Conservation (phyloP, 2,329 filamentous ascomycete genomes). For the Penicillium concentricum region DNA sequence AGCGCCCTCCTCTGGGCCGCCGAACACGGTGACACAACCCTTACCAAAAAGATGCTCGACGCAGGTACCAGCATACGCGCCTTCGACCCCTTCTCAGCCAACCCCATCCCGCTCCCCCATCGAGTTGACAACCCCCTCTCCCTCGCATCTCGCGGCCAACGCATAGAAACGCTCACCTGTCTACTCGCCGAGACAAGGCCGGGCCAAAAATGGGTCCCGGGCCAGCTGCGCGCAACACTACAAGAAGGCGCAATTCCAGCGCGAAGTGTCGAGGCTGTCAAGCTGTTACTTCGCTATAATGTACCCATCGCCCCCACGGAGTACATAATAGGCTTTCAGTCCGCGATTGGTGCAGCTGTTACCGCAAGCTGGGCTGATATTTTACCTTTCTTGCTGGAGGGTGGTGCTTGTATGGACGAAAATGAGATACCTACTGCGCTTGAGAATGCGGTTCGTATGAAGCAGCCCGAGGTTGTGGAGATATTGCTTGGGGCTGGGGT, state of each 20-base stretch:
- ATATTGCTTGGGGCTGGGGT: neutral
- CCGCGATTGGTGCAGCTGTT: too few species aligned
- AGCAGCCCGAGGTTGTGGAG: neutral
- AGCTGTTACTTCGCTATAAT: too few species aligned
- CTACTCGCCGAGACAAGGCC: neutral
- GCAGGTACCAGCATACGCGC: neutral
- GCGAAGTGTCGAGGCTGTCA: too few species aligned
- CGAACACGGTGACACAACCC: neutral
- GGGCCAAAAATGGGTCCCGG: neutral
- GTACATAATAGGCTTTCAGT: too few species aligned
- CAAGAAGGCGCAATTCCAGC: too few species aligned
- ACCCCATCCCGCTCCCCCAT: neutral
- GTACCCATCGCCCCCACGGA: too few species aligned
- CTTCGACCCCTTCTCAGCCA: neutral
- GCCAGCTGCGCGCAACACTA: neutral
- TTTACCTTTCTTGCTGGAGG: too few species aligned
- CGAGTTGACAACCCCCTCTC: neutral
- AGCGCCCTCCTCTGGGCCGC: neutral
- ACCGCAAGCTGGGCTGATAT: too few species aligned
- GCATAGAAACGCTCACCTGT: neutral
- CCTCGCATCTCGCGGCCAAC: neutral
- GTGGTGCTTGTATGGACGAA: too few species aligned
- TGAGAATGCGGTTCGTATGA: neutral
- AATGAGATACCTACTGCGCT: neutral
- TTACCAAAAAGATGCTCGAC: neutral